These are phyloP conservation scores for Ceratocystis harringtonii DNA, from an alignment of 2,329 filamentous ascomycete genomes.

Conservation along the genomic window DNA sequence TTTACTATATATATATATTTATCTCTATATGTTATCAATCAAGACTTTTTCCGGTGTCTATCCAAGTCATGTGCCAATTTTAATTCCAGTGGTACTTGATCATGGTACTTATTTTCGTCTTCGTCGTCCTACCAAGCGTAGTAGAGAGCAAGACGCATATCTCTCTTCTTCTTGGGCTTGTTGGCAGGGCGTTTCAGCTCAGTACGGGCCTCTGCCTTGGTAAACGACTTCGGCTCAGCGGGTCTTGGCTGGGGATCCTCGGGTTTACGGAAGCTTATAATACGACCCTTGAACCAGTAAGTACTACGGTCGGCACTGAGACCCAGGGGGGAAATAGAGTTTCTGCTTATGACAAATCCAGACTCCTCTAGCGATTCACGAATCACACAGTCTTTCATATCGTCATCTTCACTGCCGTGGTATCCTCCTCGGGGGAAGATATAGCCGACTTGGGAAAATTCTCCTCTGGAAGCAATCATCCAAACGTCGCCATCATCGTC, in stretches of 20 bases:
- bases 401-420: fast-evolving
- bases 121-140: background rate
- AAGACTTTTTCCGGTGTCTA: no score
- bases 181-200: background rate
- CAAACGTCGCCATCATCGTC: background rate
- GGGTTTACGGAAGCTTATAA: background rate
- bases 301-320: background rate
- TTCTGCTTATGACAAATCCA: background rate
- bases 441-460: no score
- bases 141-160: background rate
- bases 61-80: no score
- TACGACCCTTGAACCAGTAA: background rate
- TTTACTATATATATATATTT: no score
- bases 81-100: no score
- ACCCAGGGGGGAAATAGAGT: background rate
- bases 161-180: background rate
- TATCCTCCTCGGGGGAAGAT: background rate
- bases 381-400: background rate
- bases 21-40: no score
- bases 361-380: background rate
- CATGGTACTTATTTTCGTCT: no score
- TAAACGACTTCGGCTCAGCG: background rate
- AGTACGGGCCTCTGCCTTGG: background rate
- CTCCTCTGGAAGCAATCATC: background rate
- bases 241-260: background rate